Conservation (phyloP, 805 yeast species). For the Candida yuanshanica region DNA sequence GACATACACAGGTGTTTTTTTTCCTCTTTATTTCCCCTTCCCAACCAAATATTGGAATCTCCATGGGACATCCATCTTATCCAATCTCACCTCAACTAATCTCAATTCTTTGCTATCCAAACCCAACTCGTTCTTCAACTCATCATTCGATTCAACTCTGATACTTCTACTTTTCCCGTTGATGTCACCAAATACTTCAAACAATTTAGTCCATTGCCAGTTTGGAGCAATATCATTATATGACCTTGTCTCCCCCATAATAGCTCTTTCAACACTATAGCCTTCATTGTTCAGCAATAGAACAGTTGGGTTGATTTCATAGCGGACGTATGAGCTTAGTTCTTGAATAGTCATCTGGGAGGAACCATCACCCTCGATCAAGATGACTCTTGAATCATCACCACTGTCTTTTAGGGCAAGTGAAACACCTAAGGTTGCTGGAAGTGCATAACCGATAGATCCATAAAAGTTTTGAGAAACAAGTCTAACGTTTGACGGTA, state of each 20-base stretch:
- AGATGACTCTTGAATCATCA: slow-evolving; percentile 36
- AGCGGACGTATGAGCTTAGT: slow-evolving; percentile 50
- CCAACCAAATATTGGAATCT: slow-evolving; percentile 17
- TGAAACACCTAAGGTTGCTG: slow-evolving; percentile 58
- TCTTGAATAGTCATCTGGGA: slow-evolving; percentile 64
- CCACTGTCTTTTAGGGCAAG: slow-evolving; percentile 46
- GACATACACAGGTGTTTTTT: too few species aligned
- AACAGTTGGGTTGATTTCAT: slow-evolving; percentile 51
- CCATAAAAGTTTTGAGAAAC: slow-evolving; percentile 64
- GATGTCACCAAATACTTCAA: slow-evolving; percentile 51
- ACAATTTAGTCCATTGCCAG: slow-evolving; percentile 47
- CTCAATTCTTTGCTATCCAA: slow-evolving; percentile 29
- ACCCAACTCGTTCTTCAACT: not conserved
- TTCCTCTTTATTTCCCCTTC: not conserved
- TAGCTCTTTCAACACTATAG: slow-evolving; percentile 59
- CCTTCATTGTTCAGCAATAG: slow-evolving; percentile 61
- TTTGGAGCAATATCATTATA: slow-evolving; percentile 55
- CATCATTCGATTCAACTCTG: slow-evolving; percentile 28
- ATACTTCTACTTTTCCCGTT: slow-evolving; percentile 36
- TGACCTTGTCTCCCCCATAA: slow-evolving; percentile 47
- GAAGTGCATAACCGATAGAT: slow-evolving; percentile 59
- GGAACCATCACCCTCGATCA: slow-evolving; percentile 67
- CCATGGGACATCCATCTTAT: slow-evolving; percentile 55
- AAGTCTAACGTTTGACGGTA: slow-evolving; percentile 46
- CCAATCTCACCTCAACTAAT: slow-evolving; percentile 52